Conservation (phyloP, 345 rosid species). For the Populus ilicifolia region DNA sequence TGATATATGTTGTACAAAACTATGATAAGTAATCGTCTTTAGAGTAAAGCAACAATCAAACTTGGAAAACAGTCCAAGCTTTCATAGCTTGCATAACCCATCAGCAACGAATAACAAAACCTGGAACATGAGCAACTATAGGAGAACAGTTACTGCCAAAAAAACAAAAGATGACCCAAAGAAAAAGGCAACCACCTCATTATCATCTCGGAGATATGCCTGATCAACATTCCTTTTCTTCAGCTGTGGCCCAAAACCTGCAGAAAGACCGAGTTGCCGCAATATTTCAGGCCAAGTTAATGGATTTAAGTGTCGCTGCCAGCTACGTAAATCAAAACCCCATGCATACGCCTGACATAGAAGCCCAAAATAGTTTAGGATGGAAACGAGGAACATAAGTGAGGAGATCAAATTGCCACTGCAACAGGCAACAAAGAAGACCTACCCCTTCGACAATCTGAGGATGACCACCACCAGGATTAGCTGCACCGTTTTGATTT, state of each 20-base stretch:
- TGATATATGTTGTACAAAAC: background rate
- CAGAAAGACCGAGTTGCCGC: conserved; percentile 76
- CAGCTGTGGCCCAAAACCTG: conserved; percentile 78
- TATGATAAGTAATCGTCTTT: background rate
- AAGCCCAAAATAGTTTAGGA: background rate
- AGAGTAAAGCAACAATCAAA: background rate
- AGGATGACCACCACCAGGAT: conserved; percentile 87
- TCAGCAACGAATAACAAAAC: background rate
- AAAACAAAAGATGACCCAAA: background rate
- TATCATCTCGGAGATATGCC: conserved; percentile 46
- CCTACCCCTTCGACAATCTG: conserved; percentile 86
- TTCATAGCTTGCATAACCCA: background rate
- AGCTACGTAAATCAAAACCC: conserved; percentile 84
- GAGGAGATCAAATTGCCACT: background rate
- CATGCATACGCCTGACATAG: conserved; percentile 71
- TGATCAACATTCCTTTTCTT: conserved; percentile 51
- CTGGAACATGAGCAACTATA: background rate
- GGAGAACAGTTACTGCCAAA: background rate
- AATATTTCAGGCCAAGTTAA: conserved; percentile 91
- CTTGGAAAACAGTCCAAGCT: background rate
- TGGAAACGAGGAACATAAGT: background rate
- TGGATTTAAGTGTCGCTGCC: conserved; percentile 70
- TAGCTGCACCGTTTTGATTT: conserved; percentile 56
- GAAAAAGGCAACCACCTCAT: conserved; percentile 46
- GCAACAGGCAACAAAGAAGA: conserved; percentile 4